phyloP scores from a whole-genome alignment of 495 filamentous ascomycete genomes.

The Gamarada debralockiae region DNA sequence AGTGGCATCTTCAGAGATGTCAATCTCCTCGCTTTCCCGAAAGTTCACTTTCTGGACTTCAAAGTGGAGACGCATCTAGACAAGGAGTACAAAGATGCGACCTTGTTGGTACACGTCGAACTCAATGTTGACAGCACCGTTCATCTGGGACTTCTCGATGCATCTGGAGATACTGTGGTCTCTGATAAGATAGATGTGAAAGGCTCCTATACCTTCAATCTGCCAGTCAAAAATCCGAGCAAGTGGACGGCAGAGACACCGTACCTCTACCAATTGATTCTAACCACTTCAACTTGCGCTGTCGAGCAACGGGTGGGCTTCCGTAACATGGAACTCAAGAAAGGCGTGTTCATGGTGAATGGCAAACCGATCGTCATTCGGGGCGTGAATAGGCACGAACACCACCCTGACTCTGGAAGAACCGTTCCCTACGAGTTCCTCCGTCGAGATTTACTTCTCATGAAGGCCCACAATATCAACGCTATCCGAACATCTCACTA shows the following conservation, averaged over 20 bases:
- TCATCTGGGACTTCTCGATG: constrained; percentile 32
- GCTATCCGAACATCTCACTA: constrained; percentile 65
- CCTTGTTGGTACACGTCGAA: constrained; percentile 43
- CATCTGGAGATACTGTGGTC: not conserved
- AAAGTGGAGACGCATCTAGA: constrained; percentile 53
- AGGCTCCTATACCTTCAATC: constrained; percentile 14
- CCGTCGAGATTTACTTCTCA: constrained; percentile 52
- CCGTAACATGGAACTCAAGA: constrained; percentile 49
- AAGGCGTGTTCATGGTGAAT: constrained; percentile 58
- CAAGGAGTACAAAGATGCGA: constrained; percentile 49
- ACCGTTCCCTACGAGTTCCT: constrained; percentile 55
- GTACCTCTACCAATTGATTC: constrained; percentile 50
- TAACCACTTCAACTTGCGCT: constrained; percentile 36
- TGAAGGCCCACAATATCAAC: constrained; percentile 69
- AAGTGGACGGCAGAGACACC: constrained; percentile 74
- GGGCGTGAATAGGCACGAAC: constrained; percentile 68
- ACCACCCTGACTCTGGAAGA: constrained; percentile 56
- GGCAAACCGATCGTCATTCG: constrained; percentile 55
- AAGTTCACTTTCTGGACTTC: constrained; percentile 54
- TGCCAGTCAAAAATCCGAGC: constrained; percentile 17
- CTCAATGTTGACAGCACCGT: constrained; percentile 30
- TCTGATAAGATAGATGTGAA: constrained; percentile 9
- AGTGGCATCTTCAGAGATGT: constrained; percentile 71
- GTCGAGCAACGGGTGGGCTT: constrained; percentile 56
- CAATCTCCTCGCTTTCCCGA: constrained; percentile 57